These are phyloP conservation scores for Colletotrichum ledebouriae DNA, from an alignment of 2,329 filamentous ascomycete species.

Conservation along the genomic window DNA sequence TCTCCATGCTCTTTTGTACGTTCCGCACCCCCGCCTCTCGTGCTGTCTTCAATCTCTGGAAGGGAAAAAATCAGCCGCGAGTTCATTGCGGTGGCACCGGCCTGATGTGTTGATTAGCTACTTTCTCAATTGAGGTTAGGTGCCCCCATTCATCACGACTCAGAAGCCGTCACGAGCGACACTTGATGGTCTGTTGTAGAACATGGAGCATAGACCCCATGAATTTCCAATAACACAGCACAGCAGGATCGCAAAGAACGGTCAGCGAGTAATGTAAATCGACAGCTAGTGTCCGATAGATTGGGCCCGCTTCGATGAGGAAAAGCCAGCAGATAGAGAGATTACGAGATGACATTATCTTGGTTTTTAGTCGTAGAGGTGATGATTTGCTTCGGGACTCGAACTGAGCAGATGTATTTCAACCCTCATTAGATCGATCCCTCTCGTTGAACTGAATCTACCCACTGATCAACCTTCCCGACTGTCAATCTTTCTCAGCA, in stretches of 20 bases:
- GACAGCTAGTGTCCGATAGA: conserved; percentile 23
- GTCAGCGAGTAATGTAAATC: conserved; percentile 10
- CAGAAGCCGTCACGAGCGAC: conserved; percentile 18
- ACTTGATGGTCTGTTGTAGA: background rate
- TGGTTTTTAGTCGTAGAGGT: background rate
- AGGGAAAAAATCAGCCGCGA: conserved; percentile 8
- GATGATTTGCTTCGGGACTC: background rate
- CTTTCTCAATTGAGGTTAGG: conserved; percentile 21
- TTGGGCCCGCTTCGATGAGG: conserved; percentile 21
- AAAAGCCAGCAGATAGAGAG: background rate
- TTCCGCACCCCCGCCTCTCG: background rate
- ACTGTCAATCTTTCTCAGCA: background rate
- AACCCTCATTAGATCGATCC: conserved; percentile 2
- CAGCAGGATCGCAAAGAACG: background rate
- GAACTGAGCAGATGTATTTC: conserved; percentile 3
- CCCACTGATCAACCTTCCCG: conserved; percentile 10
- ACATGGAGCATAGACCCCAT: background rate
- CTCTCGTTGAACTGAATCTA: background rate
- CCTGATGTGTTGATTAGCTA: conserved; percentile 1
- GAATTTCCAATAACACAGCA: background rate
- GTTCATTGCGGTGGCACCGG: background rate
- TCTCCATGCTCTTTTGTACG: background rate
- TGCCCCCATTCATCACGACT: conserved; percentile 15
- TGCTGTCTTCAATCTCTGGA: background rate
- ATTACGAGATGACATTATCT: conserved; percentile 8